These are phyloP conservation scores for Plectranthus barbatus DNA, from an alignment of 257 asterid genomes.

Conservation along the genomic window DNA sequence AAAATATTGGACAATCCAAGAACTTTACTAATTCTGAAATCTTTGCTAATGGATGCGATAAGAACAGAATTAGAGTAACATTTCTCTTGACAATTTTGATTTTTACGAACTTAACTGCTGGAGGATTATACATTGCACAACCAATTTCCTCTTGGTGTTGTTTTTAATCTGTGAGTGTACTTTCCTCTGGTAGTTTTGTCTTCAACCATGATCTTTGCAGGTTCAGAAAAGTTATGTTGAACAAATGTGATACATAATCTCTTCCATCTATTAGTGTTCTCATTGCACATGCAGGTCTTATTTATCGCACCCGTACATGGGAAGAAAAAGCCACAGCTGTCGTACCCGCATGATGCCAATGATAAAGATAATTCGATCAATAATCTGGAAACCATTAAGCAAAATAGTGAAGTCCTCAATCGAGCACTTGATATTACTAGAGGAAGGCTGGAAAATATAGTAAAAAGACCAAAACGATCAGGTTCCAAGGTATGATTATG, in stretches of 20 bases:
- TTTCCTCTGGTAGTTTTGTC: not conserved
- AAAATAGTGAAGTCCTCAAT: conserved; percentile 24
- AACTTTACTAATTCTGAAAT: not conserved
- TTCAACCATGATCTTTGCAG: not conserved
- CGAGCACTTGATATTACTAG: conserved; percentile 40
- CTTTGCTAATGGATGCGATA: not conserved
- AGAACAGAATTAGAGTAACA: not conserved
- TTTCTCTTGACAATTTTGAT: not conserved
- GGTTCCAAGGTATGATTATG: conserved; percentile 65
- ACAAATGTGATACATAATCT: not conserved
- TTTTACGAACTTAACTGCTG: not conserved
- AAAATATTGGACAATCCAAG: not conserved
- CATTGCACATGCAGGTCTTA: conserved; percentile 47
- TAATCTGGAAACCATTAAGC: conserved; percentile 33
- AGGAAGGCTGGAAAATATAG: conserved; percentile 56
- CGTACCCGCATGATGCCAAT: conserved; percentile 28
- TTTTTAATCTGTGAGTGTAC: not conserved
- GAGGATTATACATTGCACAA: not conserved
- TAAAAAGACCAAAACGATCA: conserved; percentile 58
- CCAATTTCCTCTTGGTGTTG: not conserved
- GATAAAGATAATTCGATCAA: conserved; percentile 27
- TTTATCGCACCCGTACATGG: conserved; percentile 78
- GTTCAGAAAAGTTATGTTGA: not conserved
- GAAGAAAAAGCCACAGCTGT: conserved; percentile 49
- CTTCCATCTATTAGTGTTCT: not conserved